phyloP scores from a whole-genome alignment of 495 filamentous ascomycete genomes.

The Ascobolus immersus region DNA sequence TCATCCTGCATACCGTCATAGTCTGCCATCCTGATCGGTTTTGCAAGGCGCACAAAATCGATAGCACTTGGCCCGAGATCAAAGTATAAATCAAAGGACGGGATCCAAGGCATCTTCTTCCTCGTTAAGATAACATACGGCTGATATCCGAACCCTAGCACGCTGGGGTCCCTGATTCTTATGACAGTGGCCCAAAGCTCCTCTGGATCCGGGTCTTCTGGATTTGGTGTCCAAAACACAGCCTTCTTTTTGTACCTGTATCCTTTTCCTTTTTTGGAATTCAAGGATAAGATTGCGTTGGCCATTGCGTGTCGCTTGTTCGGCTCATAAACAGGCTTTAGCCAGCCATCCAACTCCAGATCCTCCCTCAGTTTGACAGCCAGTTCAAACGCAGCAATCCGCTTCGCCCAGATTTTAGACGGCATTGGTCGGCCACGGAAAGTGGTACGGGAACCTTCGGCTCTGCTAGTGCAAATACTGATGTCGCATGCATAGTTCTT shows the following conservation, averaged over 20 bases:
- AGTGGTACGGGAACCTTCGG: too few relatives aligned
- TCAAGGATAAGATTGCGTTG: constrained; percentile 69
- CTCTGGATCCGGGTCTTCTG: constrained; percentile 24
- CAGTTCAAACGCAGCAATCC: constrained; percentile 68
- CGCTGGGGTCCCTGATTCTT: constrained; percentile 28
- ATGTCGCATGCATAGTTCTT: constrained; percentile 53
- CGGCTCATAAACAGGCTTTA: constrained; percentile 39
- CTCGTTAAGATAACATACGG: constrained; percentile 54
- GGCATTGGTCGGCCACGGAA: too few relatives aligned
- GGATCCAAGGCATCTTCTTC: constrained; percentile 33
- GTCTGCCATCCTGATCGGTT: too few relatives aligned
- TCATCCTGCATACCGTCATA: constrained; percentile 23
- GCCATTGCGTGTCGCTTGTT: constrained; percentile 61
- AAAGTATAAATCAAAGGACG: constrained; percentile 45
- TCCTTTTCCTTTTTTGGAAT: constrained; percentile 40
- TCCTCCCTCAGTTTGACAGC: constrained; percentile 44
- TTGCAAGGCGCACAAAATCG: constrained; percentile 17
- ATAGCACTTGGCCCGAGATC: constrained; percentile 33
- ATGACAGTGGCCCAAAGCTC: constrained; percentile 41
- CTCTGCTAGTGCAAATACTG: too few relatives aligned
- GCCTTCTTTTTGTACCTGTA: constrained; percentile 68
- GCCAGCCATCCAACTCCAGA: constrained; percentile 41
- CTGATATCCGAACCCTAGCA: constrained; percentile 32
- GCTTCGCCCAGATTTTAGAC: constrained; percentile 63
- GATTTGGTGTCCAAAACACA: constrained; percentile 35